Evolutionary conservation across 78 protist genomes (phyloP).

Genomic region (Dictyostelium intermedium): DNA sequence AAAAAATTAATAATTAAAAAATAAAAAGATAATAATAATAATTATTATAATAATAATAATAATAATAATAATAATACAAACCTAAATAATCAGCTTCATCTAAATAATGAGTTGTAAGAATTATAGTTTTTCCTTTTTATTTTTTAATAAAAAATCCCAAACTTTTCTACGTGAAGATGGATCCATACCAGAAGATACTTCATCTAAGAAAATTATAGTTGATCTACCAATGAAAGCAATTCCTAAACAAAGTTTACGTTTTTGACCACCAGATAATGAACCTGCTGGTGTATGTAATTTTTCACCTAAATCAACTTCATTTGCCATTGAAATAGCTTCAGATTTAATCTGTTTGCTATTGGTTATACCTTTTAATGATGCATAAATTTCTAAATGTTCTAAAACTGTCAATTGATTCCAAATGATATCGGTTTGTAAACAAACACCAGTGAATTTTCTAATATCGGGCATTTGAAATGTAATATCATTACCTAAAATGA

Average conservation of each 20-base stretch:
- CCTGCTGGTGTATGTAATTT: conserved; percentile 47
- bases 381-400: conserved; percentile 75
- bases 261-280: conserved; percentile 87
- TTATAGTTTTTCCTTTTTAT: conserved; percentile 56
- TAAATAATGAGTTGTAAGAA: conserved; percentile 54
- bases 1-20: too few relatives aligned
- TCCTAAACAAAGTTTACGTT: conserved; percentile 85
- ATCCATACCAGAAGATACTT: conserved; percentile 26
- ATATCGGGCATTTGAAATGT: conserved; percentile 1
- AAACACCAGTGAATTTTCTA: conserved; percentile 57
- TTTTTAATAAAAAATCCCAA: conserved; percentile 49
- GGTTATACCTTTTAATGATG: conserved; percentile 48
- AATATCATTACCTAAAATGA: conserved; percentile 21
- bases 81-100: conserved; percentile 60
- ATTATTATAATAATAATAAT: too few relatives aligned
- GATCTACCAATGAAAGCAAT: conserved; percentile 86
- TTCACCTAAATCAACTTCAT: conserved; percentile 42
- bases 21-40: too few relatives aligned
- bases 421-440: conserved; percentile 81
- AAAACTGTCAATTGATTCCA: conserved; percentile 61
- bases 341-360: not conserved
- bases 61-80: too few relatives aligned
- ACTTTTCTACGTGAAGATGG: conserved; percentile 35
- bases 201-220: conserved; percentile 40
- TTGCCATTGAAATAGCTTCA: conserved; percentile 34